Base-by-base conservation (phyloP, 345 rosid species). In the Odontarrhena argentea region DNA sequence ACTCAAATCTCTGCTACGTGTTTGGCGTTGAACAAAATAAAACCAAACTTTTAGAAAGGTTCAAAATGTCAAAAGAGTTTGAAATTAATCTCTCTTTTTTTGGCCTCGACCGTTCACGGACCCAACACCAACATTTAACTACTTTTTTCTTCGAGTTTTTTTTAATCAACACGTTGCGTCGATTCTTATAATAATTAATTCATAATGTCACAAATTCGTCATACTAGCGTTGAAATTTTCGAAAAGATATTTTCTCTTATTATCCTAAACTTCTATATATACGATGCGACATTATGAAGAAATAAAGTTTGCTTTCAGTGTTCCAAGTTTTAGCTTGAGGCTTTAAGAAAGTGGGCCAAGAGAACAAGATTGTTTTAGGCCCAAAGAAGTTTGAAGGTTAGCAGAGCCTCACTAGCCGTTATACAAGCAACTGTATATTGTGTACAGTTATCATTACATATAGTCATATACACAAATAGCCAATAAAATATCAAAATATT, bases 11-110 rank as follows among this genome's bases (percentile, higher is more conserved):
- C 0, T 53, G 74, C 46, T 14, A 54, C 62, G 55, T 61, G 68
- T 35, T 22, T 62, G 42, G 34, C 25, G 55, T 53, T 44, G 41
- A 54, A 63, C 24, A 62, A 46, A 54, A 55, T 45, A 11, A 54
- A 53, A 62, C 74, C 48, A 70, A 59, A 61, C 55, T 35, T 60
- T 32, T 18, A 18, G 7, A 10, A 45, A 24, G 42, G 13, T 56
- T 54, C 52, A 51, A 45, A 18, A 70, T 7, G 62, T 70, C 74
- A 70, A 70, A 59, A 49, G 60, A 50, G 52, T 6, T 46, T 70
- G 63, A 68, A 46, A 57, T 26, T 25, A 62, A 26, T 54, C 5
- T 62, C 34, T 26, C 24, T 28, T 28, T 4, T 4, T 32, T 38
- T 44, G 53, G 52, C 38, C 36, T 60, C 53, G 59, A 60, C 37